Evolutionary conservation across 2,329 filamentous ascomycete species (phyloP), one percentile per base, ranked within the genome.

Genomic region (Microcera coccophila): DNA sequence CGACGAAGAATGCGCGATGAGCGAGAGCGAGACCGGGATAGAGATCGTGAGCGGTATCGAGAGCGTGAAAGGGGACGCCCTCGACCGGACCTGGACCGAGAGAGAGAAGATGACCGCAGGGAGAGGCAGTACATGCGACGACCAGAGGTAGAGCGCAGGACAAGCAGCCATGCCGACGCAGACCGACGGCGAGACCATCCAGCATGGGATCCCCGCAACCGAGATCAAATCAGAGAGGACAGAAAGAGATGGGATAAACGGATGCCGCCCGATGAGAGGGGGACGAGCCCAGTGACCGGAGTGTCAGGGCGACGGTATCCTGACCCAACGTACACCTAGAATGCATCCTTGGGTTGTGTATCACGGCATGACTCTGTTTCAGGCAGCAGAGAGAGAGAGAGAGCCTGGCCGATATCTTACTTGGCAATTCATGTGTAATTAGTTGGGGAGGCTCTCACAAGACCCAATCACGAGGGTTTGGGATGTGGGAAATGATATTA

Each of bases 131-230:
- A 70, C 48, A 53, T 66, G 11, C 58, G 64, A 21, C 64, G 70
- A n/a, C 65, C 70, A 2, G 70, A 71, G 2, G 53, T 62, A 12
- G 60, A 68, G 20, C 63, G 71, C 36, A 62, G 74, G 34, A 71
- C 73, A 3, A 75, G 73, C 58, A 76, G 73, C 51, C 73, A 75
- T 45, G 70, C 71, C 18, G 73, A 76, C 45, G 61, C 69, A 24
- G 73, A 75, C 45, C 63, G 72, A 17, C 60, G 66, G 34, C 61
- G 67, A 10, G 65, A 67, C 15, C 55, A 61, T 40, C 54, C 54
- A 5, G 53, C 60, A 5, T 64, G 64, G 52, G 67, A 71, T 26
- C 37, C 54, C 14, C 59, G 63, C 34, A 53, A 60, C 14, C 54
- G 61, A 28, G 64, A 66, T 3, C 58, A 61, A 15, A 46, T 61